These are phyloP conservation scores for Aspergillus clavatus DNA, from an alignment of 2,329 filamentous ascomycete genomes.

Conservation along the genomic window DNA sequence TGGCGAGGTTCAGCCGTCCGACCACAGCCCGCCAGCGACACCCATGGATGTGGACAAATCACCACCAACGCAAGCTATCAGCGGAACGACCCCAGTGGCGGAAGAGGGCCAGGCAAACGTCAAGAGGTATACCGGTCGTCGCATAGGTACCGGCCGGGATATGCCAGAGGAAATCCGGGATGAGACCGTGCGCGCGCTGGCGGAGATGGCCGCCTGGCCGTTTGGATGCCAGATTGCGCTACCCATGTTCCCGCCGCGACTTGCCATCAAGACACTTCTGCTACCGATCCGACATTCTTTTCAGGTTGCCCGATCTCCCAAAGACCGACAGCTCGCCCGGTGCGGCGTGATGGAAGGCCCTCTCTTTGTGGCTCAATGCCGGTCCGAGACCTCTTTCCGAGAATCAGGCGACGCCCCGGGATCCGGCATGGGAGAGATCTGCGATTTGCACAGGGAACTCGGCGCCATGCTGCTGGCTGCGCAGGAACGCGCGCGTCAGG, in stretches of 20 bases:
- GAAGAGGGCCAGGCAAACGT: constrained; percentile 14
- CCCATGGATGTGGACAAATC: constrained; percentile 24
- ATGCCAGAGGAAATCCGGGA: constrained; percentile 57
- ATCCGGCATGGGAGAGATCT: constrained; percentile 34
- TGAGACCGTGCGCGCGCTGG: constrained; percentile 52
- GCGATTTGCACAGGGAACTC: constrained; percentile 55
- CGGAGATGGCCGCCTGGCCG: constrained; percentile 55
- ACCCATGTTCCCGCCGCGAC: constrained; percentile 44
- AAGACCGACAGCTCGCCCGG: constrained; percentile 49
- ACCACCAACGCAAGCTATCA: not conserved
- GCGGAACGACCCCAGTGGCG: not conserved
- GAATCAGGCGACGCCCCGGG: constrained; percentile 23
- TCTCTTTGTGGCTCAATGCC: constrained; percentile 51
- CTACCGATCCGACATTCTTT: constrained; percentile 55
- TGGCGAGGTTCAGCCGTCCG: constrained; percentile 8
- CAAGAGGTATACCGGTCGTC: constrained; percentile 52
- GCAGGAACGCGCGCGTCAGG: constrained; percentile 57
- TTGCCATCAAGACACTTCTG: constrained; percentile 48
- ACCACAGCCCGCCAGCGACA: constrained; percentile 12
- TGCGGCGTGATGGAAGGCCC: constrained; percentile 56
- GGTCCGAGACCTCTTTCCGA: constrained; percentile 53
- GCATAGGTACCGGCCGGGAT: constrained; percentile 52
- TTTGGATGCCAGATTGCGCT: constrained; percentile 52
- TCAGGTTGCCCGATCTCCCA: constrained; percentile 50
- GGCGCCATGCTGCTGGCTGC: constrained; percentile 55